These are phyloP conservation scores for Solanum ossicruentum DNA, from an alignment of 257 asterid species.

Conservation along the genomic window DNA sequence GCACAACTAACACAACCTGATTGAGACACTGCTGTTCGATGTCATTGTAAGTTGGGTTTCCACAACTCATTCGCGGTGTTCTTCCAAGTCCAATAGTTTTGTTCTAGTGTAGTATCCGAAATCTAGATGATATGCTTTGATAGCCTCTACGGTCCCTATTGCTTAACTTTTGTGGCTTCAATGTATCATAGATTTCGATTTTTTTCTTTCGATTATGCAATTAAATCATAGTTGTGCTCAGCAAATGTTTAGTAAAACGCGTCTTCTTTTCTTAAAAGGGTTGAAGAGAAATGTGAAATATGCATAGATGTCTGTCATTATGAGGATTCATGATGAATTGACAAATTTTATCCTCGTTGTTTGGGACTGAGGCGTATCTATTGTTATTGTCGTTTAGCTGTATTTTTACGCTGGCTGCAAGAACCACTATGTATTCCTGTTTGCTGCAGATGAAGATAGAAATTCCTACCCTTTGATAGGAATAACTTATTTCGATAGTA, in stretches of 20 bases:
- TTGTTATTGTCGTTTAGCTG: not conserved
- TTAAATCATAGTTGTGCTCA: not conserved
- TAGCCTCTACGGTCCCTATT: not conserved
- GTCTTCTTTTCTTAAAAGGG: not conserved
- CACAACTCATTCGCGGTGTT: not conserved
- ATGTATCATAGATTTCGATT: conserved; percentile 9
- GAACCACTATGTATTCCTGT: not conserved
- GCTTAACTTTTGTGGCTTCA: conserved; percentile 5
- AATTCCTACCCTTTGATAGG: too few relatives aligned
- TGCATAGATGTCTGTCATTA: not conserved
- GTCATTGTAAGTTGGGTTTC: not conserved
- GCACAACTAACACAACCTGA: not conserved
- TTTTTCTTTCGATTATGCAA: not conserved
- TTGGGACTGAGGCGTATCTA: not conserved
- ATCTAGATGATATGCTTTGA: not conserved
- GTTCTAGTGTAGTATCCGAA: conserved; percentile 4
- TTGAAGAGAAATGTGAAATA: not conserved
- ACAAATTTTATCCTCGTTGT: not conserved
- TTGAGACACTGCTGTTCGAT: not conserved
- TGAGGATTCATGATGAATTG: not conserved
- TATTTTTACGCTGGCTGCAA: not conserved
- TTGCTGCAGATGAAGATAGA: not conserved
- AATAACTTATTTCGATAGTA: too few relatives aligned
- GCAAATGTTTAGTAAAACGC: not conserved
- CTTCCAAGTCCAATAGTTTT: not conserved